Conservation (phyloP, 305 asterid species). For the Solanum chacoense region DNA sequence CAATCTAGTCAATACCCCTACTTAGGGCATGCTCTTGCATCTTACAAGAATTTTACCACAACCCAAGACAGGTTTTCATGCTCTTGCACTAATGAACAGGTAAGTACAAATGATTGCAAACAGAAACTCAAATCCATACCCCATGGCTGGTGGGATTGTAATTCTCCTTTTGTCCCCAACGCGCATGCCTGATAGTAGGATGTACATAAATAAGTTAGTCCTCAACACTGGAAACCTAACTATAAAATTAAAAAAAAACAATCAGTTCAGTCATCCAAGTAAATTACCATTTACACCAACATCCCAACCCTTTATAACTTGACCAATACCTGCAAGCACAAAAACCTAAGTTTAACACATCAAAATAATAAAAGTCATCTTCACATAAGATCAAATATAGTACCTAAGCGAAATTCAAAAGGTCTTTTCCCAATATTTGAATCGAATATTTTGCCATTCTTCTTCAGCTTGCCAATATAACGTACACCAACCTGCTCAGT, state of each 20-base stretch:
- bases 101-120: not conserved
- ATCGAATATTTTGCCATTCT: slow-evolving; percentile 60
- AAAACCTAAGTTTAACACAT: not conserved
- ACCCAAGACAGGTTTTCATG: not conserved
- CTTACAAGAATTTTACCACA: not conserved
- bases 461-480: slow-evolving; percentile 77
- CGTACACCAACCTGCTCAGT: slow-evolving; percentile 53
- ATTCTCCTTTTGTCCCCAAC: slow-evolving; percentile 41
- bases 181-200: slow-evolving; percentile 69
- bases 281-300: slow-evolving; percentile 79
- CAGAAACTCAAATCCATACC: slow-evolving; percentile 31
- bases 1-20: not conserved
- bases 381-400: not conserved
- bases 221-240: not conserved
- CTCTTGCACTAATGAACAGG: not conserved
- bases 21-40: not conserved
- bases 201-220: not conserved
- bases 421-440: slow-evolving; percentile 71
- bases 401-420: slow-evolving; percentile 84
- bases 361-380: slow-evolving; percentile 3
- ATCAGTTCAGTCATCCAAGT: not conserved
- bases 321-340: slow-evolving; percentile 60
- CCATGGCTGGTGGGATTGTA: slow-evolving; percentile 52
- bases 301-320: slow-evolving; percentile 96
- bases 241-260: not conserved